Percentiles rank a stretch among this genome's conserved stretches.
These are phyloP conservation scores for Trichoderma erinaceum DNA, from an alignment of 495 filamentous ascomycete species.

Conservation along the genomic window DNA sequence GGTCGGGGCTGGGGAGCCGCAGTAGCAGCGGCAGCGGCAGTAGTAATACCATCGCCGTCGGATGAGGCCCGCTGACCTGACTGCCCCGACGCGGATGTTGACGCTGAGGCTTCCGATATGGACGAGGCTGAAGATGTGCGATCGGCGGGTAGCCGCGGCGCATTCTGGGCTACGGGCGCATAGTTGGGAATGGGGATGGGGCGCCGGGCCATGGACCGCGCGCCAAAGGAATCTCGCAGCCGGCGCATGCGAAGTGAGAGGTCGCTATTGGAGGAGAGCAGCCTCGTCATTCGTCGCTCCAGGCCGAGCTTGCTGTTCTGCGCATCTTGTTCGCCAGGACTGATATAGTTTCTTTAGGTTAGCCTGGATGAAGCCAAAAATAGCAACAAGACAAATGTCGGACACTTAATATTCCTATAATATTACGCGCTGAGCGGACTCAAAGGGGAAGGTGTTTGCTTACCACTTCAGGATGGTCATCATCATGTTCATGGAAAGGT, in stretches of 20 bases:
- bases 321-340: conserved; percentile 3
- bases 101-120: neutral
- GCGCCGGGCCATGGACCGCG: conserved; percentile 7
- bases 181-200: neutral
- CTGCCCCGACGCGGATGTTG: neutral
- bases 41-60: neutral
- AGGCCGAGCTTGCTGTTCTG: conserved; percentile 5
- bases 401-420: too few relatives aligned
- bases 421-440: neutral
- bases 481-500: conserved; percentile 10
- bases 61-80: neutral
- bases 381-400: neutral
- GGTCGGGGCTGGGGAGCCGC: neutral
- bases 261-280: conserved; percentile 10
- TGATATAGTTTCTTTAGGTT: neutral
- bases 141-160: conserved; percentile 6
- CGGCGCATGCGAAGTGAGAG: neutral
- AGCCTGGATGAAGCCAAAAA: neutral
- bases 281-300: neutral
- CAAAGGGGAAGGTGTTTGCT: neutral
- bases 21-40: neutral
- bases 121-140: conserved; percentile 6
- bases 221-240: conserved; percentile 3
- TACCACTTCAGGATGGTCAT: conserved; percentile 10
- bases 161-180: conserved; percentile 5